These are phyloP conservation scores for Tricholomella constricta DNA, from an alignment of 768 basidiomycete species.

Conservation along the genomic window DNA sequence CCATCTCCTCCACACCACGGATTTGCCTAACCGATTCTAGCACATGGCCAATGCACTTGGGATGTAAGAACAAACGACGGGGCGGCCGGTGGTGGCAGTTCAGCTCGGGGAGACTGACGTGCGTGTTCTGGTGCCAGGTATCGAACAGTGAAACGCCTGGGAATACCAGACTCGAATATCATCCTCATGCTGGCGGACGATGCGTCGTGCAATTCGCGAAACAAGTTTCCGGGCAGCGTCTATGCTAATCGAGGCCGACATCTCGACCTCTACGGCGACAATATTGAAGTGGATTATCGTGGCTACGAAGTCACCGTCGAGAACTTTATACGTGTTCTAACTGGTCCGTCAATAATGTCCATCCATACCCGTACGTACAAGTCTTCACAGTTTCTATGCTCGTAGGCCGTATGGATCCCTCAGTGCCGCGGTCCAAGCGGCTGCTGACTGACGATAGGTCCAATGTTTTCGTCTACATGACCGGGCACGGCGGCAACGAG, in stretches of 20 bases:
- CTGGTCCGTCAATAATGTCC: constrained; percentile 61
- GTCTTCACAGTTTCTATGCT: not conserved
- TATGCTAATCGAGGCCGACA: constrained; percentile 84
- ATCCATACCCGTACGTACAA: not conserved
- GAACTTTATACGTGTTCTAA: constrained; percentile 89
- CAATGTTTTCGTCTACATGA: constrained; percentile 97
- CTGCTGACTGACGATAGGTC: constrained; percentile 87
- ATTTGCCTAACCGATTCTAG: constrained; percentile 39
- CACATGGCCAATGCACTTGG: constrained; percentile 99
- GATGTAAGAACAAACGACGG: constrained; percentile 56
- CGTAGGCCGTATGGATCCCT: constrained; percentile 68
- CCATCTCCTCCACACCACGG: not conserved
- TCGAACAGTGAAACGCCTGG: constrained; percentile 95
- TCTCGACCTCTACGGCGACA: constrained; percentile 92
- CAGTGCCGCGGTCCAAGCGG: constrained; percentile 89
- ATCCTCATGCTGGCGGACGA: constrained; percentile 99
- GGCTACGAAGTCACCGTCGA: constrained; percentile 98
- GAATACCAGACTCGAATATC: constrained; percentile 98
- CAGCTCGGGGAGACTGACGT: no score
- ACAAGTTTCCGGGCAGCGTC: constrained; percentile 89
- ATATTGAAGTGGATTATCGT: constrained; percentile 97
- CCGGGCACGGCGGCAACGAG: constrained; percentile 97
- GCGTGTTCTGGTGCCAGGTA: constrained; percentile 73
- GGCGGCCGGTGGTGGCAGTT: no score
- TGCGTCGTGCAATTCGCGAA: constrained; percentile 89